A percentile compares a stretch with the other conserved stretches of the same genome.
phyloP scores from a whole-genome alignment of 140 eudicot genomes.

The Ambrosia hybrid region DNA sequence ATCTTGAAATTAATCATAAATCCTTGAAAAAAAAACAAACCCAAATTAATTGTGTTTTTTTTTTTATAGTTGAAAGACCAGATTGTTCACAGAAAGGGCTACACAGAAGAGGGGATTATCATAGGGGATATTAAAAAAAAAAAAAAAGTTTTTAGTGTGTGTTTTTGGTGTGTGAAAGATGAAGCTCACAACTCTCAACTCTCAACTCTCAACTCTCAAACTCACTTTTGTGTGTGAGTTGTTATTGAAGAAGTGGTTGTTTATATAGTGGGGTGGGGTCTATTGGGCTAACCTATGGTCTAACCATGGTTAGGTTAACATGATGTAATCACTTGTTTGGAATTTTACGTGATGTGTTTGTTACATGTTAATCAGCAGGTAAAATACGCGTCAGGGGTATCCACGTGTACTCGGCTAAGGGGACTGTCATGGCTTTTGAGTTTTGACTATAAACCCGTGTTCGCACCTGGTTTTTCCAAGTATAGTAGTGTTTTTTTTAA shows the following conservation, averaged over 20 bases:
- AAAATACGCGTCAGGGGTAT: constrained; percentile 6
- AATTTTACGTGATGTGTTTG: background rate
- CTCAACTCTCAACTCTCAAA: too few species aligned
- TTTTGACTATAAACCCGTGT: constrained; percentile 28
- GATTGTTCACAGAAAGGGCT: constrained; percentile 51
- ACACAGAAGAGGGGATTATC: constrained; percentile 38
- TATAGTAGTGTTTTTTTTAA: too few species aligned
- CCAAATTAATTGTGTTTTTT: constrained; percentile 22
- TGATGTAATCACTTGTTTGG: constrained; percentile 9
- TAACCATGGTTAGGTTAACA: constrained; percentile 35
- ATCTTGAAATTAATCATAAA: constrained; percentile 18
- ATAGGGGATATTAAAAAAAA: constrained; percentile 26
- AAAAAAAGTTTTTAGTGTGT: constrained; percentile 8
- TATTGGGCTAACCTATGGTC: background rate
- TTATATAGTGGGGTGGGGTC: constrained; percentile 28
- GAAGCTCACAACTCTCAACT: too few species aligned
- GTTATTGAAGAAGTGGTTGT: background rate
- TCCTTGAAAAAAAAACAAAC: constrained; percentile 25
- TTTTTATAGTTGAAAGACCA: constrained; percentile 30
- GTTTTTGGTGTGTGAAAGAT: constrained; percentile 7
- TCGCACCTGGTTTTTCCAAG: constrained; percentile 25
- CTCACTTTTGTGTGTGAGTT: too few species aligned
- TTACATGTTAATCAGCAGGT: constrained; percentile 7
- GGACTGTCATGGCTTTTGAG: constrained; percentile 4
- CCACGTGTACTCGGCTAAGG: constrained; percentile 29